Conservation (phyloP, 345 rosid genomes). For the Salix udensis region DNA sequence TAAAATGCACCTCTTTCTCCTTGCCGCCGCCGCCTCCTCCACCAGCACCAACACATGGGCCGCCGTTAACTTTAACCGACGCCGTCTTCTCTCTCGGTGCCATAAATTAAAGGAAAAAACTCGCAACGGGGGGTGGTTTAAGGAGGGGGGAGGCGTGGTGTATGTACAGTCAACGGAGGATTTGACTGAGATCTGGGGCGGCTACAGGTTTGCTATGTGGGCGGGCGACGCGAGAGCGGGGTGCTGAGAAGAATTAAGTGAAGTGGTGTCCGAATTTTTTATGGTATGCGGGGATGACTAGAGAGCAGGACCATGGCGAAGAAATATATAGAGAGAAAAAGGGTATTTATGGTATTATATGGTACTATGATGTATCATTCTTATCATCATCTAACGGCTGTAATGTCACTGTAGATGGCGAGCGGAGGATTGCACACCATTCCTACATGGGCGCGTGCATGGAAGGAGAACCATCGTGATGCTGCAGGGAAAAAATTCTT, state of each 20-base stretch:
- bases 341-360: not conserved
- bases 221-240: too few relatives aligned
- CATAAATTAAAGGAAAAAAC: conserved; percentile 21
- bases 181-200: conserved; percentile 46
- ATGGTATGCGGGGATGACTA: conserved; percentile 33
- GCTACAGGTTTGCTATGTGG: not conserved
- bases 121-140: conserved; percentile 4
- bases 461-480: too few relatives aligned
- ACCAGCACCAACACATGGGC: not conserved
- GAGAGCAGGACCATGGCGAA: conserved; percentile 1
- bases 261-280: conserved; percentile 6
- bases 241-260: conserved; percentile 3
- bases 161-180: conserved; percentile 28
- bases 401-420: conserved; percentile 9
- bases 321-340: not conserved
- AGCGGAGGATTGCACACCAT: not conserved
- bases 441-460: conserved; percentile 14
- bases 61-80: conserved; percentile 25
- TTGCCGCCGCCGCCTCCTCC: conserved; percentile 3
- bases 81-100: conserved; percentile 44
- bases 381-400: conserved; percentile 32
- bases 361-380: not conserved
- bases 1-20: conserved; percentile 55
- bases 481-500: too few relatives aligned
- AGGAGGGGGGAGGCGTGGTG: not conserved